These are phyloP conservation scores for Penicillium palitans DNA, from an alignment of 2,329 filamentous ascomycete genomes.

Conservation along the genomic window DNA sequence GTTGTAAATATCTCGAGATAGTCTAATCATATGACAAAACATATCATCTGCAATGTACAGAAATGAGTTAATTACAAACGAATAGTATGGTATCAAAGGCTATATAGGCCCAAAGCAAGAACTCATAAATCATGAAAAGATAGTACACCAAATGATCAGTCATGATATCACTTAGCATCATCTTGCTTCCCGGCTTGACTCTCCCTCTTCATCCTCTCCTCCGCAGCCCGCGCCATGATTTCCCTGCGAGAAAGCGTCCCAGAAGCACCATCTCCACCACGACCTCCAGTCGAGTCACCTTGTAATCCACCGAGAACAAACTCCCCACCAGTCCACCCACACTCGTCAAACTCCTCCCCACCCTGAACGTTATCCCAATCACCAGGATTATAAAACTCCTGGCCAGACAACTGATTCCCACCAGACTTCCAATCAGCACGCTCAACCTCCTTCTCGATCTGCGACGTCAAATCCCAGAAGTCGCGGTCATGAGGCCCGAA, in stretches of 20 bases:
- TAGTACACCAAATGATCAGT: background rate
- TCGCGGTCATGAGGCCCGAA: conserved; percentile 77
- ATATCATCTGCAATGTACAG: background rate
- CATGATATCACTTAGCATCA: conserved; percentile 13
- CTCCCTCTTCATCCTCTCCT: conserved; percentile 62
- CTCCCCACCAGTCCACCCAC: conserved; percentile 76
- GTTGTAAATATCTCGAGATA: conserved; percentile 29
- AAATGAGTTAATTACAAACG: background rate
- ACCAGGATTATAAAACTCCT: conserved; percentile 61
- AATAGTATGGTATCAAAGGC: conserved; percentile 1
- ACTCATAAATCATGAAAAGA: conserved; percentile 10
- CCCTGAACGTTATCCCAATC: conserved; percentile 52
- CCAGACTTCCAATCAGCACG: conserved; percentile 73
- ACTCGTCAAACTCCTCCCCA: conserved; percentile 63
- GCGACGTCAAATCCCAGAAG: conserved; percentile 86
- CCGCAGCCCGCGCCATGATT: conserved; percentile 71
- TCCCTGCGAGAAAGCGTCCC: conserved; percentile 63
- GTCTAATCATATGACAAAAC: background rate
- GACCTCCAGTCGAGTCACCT: conserved; percentile 43
- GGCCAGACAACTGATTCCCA: conserved; percentile 61
- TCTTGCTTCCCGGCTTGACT: conserved; percentile 42
- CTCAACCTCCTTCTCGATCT: conserved; percentile 86
- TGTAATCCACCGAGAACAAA: conserved; percentile 67
- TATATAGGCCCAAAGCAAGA: background rate
- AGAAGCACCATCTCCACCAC: conserved; percentile 28